phyloP scores from a whole-genome alignment of 2,329 filamentous ascomycete species.

The Mariannaea sp. region DNA sequence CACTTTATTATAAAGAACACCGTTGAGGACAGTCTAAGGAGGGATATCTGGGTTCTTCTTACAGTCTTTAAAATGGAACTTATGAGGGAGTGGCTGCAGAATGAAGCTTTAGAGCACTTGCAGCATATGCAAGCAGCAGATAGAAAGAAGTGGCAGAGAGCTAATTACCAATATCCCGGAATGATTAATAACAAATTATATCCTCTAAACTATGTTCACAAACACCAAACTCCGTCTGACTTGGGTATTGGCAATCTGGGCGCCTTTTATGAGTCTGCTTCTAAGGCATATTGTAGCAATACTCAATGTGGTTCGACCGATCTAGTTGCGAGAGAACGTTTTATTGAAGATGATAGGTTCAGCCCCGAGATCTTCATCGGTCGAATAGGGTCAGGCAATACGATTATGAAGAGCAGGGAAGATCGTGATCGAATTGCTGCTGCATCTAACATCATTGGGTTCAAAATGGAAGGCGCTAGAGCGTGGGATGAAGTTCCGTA shows the following conservation, averaged over 20 bases:
- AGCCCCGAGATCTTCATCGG: not conserved
- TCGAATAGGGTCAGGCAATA: not conserved
- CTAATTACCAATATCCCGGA: not conserved
- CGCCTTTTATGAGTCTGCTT: too few species aligned
- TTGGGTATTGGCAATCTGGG: too few species aligned
- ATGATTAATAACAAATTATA: not conserved
- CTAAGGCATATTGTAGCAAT: too few species aligned
- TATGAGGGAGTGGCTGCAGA: not conserved
- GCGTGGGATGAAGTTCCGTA: not conserved
- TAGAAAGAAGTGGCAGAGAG: not conserved
- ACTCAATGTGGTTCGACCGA: too few species aligned
- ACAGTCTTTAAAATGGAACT: not conserved
- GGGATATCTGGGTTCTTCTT: not conserved
- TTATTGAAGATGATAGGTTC: not conserved
- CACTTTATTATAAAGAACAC: conserved; percentile 32
- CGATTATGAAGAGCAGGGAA: not conserved
- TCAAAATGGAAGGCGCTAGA: not conserved
- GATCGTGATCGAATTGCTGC: not conserved
- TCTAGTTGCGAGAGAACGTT: not conserved
- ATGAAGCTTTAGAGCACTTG: not conserved
- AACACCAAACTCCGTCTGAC: not conserved
- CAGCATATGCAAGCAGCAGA: not conserved
- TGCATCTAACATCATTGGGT: not conserved
- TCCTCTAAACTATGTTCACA: not conserved
- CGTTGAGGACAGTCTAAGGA: conserved; percentile 30